Evolutionary conservation across 306 rosid genomes (phyloP).

Genomic region (Trifolium subterraneum): DNA sequence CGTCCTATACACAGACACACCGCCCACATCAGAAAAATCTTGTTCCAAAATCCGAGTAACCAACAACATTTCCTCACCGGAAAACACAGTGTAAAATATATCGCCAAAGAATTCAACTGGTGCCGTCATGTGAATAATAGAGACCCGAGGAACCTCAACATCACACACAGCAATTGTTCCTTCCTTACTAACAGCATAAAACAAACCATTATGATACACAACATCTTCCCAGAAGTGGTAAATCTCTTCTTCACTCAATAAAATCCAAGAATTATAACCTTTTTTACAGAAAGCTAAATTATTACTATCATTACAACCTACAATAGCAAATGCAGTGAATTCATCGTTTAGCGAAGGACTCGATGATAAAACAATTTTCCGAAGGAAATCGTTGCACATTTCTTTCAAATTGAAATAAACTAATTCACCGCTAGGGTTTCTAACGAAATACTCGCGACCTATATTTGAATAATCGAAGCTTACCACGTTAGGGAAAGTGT

Average conservation of each 20-base stretch:
- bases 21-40: conserved; percentile 29
- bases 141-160: conserved; percentile 42
- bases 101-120: conserved; percentile 45
- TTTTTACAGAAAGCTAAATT: conserved; percentile 54
- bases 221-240: conserved; percentile 58
- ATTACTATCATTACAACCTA: conserved; percentile 39
- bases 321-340: conserved; percentile 62
- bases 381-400: conserved; percentile 64
- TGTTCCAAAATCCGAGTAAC: conserved; percentile 53
- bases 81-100: conserved; percentile 60
- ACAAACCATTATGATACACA: conserved; percentile 44
- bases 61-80: conserved; percentile 55
- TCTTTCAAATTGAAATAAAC: conserved; percentile 47
- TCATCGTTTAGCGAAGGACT: conserved; percentile 37
- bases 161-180: conserved; percentile 63
- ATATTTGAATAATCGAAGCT: conserved; percentile 57
- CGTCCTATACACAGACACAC: conserved; percentile 48
- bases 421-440: conserved; percentile 38
- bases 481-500: conserved; percentile 65
- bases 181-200: conserved; percentile 63
- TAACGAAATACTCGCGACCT: conserved; percentile 60
- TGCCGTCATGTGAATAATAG: conserved; percentile 29
- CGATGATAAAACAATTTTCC: conserved; percentile 62
- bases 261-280: conserved; percentile 57
- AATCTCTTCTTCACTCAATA: conserved; percentile 43